phyloP scores from a whole-genome alignment of 805 yeast species.

The Candida sithepensis region DNA sequence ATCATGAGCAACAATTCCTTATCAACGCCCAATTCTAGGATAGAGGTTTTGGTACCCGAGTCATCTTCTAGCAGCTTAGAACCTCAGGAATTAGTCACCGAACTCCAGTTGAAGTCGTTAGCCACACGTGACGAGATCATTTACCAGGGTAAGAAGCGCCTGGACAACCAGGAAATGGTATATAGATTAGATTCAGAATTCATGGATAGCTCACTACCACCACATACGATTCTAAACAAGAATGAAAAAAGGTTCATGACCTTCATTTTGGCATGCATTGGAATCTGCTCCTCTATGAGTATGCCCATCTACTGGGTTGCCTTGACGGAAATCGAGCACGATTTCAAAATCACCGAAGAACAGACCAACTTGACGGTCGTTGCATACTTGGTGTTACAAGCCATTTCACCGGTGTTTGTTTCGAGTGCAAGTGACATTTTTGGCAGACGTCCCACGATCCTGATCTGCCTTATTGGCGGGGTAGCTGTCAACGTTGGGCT shows the following conservation, averaged over 20 bases:
- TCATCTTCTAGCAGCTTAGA: no score
- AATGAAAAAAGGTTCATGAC: conserved; percentile 41
- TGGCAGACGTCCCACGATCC: conserved; percentile 70
- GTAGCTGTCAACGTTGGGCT: conserved; percentile 63
- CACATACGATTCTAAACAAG: conserved; percentile 43
- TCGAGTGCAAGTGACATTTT: conserved; percentile 64
- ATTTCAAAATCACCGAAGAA: conserved; percentile 55
- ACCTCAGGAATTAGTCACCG: no score
- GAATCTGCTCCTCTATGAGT: conserved; percentile 67
- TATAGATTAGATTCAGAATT: not conserved
- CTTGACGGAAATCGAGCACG: conserved; percentile 48
- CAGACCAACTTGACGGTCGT: conserved; percentile 70
- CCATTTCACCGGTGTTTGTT: conserved; percentile 66
- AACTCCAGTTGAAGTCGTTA: not conserved
- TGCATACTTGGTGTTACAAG: conserved; percentile 73
- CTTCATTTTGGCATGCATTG: conserved; percentile 40
- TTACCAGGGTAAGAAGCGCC: no score
- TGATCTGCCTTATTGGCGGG: conserved; percentile 52
- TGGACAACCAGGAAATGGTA: not conserved
- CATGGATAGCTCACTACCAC: conserved; percentile 5
- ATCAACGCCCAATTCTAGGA: no score
- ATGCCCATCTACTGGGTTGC: conserved; percentile 83
- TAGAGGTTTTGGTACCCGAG: no score
- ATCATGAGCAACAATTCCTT: no score
- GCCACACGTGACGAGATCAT: not conserved